Base-by-base conservation (phyloP, 495 filamentous ascomycete genomes). In the Aspergillus nidulans region DNA sequence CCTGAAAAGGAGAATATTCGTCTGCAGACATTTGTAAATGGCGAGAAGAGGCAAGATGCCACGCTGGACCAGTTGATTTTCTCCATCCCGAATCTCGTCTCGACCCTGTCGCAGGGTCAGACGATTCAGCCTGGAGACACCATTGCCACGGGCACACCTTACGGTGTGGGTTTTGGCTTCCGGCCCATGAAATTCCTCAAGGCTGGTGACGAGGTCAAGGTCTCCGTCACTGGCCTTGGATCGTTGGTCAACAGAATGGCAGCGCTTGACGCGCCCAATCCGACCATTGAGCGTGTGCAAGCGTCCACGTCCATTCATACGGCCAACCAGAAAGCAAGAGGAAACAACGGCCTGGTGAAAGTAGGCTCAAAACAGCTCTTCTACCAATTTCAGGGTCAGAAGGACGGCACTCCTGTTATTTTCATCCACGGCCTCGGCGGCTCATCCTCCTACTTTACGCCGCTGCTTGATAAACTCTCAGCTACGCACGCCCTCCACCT, bases 401-500 rank as follows among this genome's bases (percentile, higher is more conserved):
- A 34, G 21, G 44, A 47, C 16, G 44, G 44, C 21, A 1, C 25
- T 15, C 44, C 44, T 6, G 25, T 47, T 3, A 47, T 47, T n/a
- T 47, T 47, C 24, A 47, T 47, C 44, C 44, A 32, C 44, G 44
- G 44, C 44, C 44, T 47, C 44, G 44, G 44, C n/a, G 44, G 44
- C 44, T 47, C 44, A 2, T 47, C 44, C 13, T 28, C 44, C 20
- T 47, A 47, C 25, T 47, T 47, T 26, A n/a, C 44, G 7, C 44
- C 44, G 5, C 44, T 47, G n/a, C 3, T 47, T 26, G 44, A 47
- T n/a, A 47, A 47, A 32, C 44, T 47, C 25, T 18, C 44, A 15
- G 2, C 25, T 2, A 47, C 44, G 4, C 44, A 47, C 44, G 44
- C 44, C 25, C 44, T 47, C 25, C 44, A 47, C 44, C 44, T 47